Conservation (phyloP, 768 basidiomycete genomes). For the Naganishia vaughanmartiniae region DNA sequence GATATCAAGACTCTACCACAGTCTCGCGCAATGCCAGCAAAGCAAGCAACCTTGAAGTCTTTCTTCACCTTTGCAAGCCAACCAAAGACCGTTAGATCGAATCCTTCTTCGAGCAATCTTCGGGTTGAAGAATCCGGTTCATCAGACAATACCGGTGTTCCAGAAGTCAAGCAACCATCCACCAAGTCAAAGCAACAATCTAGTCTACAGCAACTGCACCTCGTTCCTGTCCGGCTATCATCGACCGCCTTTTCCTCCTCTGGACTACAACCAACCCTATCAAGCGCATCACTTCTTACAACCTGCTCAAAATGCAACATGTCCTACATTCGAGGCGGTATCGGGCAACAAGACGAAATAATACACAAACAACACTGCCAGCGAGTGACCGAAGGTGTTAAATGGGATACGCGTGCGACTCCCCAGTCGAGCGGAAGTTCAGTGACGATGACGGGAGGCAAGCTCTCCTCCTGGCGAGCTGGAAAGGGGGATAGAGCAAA, state of each 20-base stretch:
- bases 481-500: slow-evolving; percentile 15
- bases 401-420: slow-evolving; percentile 43
- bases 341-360: slow-evolving; percentile 36
- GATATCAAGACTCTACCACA: too few relatives aligned
- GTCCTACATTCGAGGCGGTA: slow-evolving; percentile 48
- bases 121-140: neutral
- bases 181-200: neutral
- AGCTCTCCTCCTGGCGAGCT: neutral
- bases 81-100: neutral
- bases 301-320: slow-evolving; percentile 47
- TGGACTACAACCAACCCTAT: neutral
- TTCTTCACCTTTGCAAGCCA: slow-evolving; percentile 16
- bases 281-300: slow-evolving; percentile 17
- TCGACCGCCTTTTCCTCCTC: slow-evolving; percentile 18
- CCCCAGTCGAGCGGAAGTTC: neutral
- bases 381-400: slow-evolving; percentile 42
- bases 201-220: slow-evolving; percentile 30
- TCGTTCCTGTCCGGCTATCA: slow-evolving; percentile 24
- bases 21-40: neutral
- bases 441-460: slow-evolving; percentile 9
- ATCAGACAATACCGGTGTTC: neutral
- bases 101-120: neutral
- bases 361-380: slow-evolving; percentile 43
- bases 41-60: slow-evolving; percentile 12
- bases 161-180: neutral